These are phyloP conservation scores for Trichosporon faecale DNA, from an alignment of 1,284 basidiomycete species.

Conservation along the genomic window DNA sequence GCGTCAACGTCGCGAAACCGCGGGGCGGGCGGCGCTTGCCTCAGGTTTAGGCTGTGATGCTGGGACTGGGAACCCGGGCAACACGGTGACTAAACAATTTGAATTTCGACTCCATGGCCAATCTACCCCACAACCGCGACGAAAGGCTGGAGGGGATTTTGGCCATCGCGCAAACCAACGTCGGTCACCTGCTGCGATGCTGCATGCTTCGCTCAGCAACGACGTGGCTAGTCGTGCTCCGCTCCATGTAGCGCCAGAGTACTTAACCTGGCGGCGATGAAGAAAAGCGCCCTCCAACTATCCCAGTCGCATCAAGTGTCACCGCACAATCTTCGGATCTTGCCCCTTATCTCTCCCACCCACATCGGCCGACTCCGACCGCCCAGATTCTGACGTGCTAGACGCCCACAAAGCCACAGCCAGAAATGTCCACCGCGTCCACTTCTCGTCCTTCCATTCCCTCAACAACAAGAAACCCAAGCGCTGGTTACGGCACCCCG, in stretches of 20 bases:
- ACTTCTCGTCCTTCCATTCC: not conserved
- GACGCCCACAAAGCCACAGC: not conserved
- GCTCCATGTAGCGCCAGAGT: not conserved
- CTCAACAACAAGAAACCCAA: not conserved
- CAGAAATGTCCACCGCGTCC: not conserved
- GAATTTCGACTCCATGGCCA: slow-evolving; percentile 7
- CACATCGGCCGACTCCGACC: slow-evolving; percentile 6
- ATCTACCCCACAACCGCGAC: not conserved
- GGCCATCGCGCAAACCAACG: not conserved
- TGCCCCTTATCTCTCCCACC: not conserved
- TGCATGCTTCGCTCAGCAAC: not conserved
- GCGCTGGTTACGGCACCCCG: not conserved
- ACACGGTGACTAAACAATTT: slow-evolving; percentile 3
- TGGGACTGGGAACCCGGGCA: not conserved
- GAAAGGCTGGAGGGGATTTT: not conserved
- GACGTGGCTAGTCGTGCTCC: not conserved
- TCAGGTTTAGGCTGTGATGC: not conserved
- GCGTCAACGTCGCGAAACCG: not conserved
- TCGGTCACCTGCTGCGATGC: slow-evolving; percentile 2
- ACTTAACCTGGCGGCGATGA: not conserved
- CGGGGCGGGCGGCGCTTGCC: not conserved
- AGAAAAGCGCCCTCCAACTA: not conserved
- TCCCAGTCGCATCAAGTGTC: not conserved
- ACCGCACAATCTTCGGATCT: not conserved
- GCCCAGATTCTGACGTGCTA: not conserved